Conservation (phyloP, 2,329 filamentous ascomycete genomes). For the Calonectria naviculata region DNA sequence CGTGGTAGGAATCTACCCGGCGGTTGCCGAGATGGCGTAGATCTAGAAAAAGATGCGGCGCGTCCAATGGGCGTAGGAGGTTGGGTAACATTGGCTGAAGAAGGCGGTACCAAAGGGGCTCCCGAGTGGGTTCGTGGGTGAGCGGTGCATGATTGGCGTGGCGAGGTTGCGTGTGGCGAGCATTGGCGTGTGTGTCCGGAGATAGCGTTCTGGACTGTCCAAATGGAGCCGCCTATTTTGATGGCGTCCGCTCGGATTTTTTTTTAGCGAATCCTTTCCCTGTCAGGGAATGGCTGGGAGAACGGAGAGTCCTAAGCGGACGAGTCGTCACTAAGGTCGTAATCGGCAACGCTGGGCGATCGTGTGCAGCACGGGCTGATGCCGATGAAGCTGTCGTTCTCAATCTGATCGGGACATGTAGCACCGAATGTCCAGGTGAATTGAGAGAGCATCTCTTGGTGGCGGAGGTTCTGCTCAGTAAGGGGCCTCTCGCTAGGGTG, state of each 20-base stretch:
- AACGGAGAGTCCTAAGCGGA: conserved; percentile 27
- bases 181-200: conserved; percentile 8
- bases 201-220: conserved; percentile 8
- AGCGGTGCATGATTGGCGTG: conserved; percentile 14
- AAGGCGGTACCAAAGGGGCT: neutral
- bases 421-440: conserved; percentile 60
- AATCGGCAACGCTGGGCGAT: conserved; percentile 48
- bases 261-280: conserved; percentile 7
- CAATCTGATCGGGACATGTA: conserved; percentile 45
- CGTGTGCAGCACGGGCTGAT: conserved; percentile 59
- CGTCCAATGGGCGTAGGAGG: conserved; percentile 3
- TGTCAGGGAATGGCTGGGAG: conserved; percentile 17
- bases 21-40: conserved; percentile 14
- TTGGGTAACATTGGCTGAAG: conserved; percentile 9
- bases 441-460: conserved; percentile 58
- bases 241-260: conserved; percentile 12
- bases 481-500: conserved; percentile 59
- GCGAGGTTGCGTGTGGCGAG: conserved; percentile 10
- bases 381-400: conserved; percentile 47
- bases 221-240: conserved; percentile 7
- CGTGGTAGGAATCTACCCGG: conserved; percentile 3
- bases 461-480: conserved; percentile 56
- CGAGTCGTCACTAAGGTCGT: conserved; percentile 34
- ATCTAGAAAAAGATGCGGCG: conserved; percentile 2
- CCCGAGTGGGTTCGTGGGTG: neutral